phyloP scores from a whole-genome alignment of 2,329 filamentous ascomycete species.

The Spiromastix sp. region DNA sequence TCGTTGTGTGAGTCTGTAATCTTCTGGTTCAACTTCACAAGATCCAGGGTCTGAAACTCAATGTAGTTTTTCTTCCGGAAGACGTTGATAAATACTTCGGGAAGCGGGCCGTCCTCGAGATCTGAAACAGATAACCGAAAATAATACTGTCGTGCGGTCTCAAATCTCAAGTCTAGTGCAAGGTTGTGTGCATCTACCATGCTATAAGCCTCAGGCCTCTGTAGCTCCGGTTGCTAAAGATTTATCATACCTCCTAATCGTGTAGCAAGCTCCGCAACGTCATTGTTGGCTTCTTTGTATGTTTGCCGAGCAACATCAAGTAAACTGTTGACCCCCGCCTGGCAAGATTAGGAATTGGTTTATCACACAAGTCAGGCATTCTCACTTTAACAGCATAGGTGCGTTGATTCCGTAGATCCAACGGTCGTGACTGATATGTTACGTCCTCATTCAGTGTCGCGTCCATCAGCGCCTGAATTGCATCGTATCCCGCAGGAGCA shows the following conservation, averaged over 20 bases:
- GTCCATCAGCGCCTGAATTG: conserved; percentile 55
- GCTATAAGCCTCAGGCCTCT: background rate
- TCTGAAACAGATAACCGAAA: conserved; percentile 55
- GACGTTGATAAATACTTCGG: conserved; percentile 66
- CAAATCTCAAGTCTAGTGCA: conserved; percentile 59
- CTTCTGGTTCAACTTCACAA: conserved; percentile 70
- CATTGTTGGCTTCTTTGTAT: conserved; percentile 78
- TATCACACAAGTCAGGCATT: background rate
- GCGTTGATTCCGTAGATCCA: conserved; percentile 82
- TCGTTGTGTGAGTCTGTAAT: conserved; percentile 76
- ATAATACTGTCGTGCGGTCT: conserved; percentile 69
- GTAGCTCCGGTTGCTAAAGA: background rate
- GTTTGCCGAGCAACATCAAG: conserved; percentile 81
- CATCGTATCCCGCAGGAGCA: conserved; percentile 48
- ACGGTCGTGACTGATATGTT: conserved; percentile 62
- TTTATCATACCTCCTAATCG: conserved; percentile 50
- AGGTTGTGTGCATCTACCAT: conserved; percentile 47
- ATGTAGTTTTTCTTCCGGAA: conserved; percentile 62
- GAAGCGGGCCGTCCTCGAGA: conserved; percentile 50
- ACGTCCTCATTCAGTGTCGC: conserved; percentile 71
- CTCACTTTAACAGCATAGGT: conserved; percentile 74
- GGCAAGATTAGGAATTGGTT: conserved; percentile 11
- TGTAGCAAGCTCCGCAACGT: conserved; percentile 61
- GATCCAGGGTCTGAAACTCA: conserved; percentile 76
- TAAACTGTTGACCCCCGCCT: conserved; percentile 72